These are phyloP conservation scores for Rhypophila decipiens DNA, from an alignment of 495 filamentous ascomycete genomes.

Conservation along the genomic window DNA sequence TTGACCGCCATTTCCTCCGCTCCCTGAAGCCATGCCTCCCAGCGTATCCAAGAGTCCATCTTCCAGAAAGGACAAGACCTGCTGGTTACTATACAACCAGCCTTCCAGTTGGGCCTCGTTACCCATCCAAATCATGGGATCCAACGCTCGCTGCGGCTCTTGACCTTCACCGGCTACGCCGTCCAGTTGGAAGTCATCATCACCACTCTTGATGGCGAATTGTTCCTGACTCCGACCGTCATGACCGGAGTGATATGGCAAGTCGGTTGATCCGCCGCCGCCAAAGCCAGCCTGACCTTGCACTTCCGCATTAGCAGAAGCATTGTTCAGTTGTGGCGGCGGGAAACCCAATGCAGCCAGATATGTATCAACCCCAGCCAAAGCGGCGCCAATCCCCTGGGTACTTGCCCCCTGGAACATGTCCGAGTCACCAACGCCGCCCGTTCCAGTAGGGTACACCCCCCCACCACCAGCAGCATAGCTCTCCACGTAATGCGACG, in stretches of 20 bases:
- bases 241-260: neutral
- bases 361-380: constrained; percentile 12
- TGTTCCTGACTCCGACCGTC: neutral
- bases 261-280: neutral
- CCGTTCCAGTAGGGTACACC: neutral
- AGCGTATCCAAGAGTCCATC: constrained; percentile 41
- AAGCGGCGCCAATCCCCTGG: too few species aligned
- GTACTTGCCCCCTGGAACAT: neutral
- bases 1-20: too few species aligned
- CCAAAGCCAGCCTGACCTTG: neutral
- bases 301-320: neutral
- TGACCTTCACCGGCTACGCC: constrained; percentile 8
- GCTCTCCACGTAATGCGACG: constrained; percentile 50
- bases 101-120: constrained; percentile 49
- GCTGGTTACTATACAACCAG: constrained; percentile 59
- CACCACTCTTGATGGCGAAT: neutral
- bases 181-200: neutral
- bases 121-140: constrained; percentile 20
- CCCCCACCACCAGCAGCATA: neutral
- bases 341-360: constrained; percentile 14
- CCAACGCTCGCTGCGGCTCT: constrained; percentile 8
- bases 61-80: constrained; percentile 57
- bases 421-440: too few species aligned
- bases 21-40: too few species aligned
- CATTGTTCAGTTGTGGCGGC: too few species aligned